Evolutionary conservation across 345 rosid genomes (phyloP).

Genomic region (Rhodamnia rubescens): DNA sequence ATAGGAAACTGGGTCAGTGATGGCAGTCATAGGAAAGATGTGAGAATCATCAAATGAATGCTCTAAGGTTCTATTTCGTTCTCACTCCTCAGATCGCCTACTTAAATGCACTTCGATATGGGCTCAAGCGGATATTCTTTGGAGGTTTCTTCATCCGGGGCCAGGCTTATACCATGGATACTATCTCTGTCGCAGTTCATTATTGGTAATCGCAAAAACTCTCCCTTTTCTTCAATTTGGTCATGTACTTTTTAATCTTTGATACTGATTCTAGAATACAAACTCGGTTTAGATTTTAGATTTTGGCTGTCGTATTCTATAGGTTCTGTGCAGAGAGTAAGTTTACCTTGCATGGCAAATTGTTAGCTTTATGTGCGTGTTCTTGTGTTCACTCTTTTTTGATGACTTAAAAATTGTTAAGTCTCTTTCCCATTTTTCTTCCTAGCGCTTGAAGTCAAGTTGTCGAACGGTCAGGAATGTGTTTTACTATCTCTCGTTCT

Average conservation of each 20-base stretch:
- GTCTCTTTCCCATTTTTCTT: background rate
- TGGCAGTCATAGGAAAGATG: background rate
- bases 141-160: conserved; percentile 78
- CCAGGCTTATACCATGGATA: conserved; percentile 72
- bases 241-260: background rate
- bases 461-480: background rate
- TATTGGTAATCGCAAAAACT: conserved; percentile 38
- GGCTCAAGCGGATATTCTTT: conserved; percentile 67
- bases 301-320: background rate
- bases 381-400: background rate
- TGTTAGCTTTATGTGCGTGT: background rate
- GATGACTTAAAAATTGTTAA: background rate
- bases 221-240: background rate
- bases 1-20: background rate
- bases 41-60: background rate
- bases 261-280: background rate
- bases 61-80: background rate
- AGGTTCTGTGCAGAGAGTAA: background rate
- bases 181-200: conserved; percentile 65
- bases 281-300: background rate
- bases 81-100: conserved; percentile 43
- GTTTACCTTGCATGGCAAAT: background rate
- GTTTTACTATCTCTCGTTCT: background rate
- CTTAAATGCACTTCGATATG: conserved; percentile 79
- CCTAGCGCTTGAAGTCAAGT: background rate